Conservation (phyloP, 2,329 filamentous ascomycete species). For the Colletotrichum tropicicola region DNA sequence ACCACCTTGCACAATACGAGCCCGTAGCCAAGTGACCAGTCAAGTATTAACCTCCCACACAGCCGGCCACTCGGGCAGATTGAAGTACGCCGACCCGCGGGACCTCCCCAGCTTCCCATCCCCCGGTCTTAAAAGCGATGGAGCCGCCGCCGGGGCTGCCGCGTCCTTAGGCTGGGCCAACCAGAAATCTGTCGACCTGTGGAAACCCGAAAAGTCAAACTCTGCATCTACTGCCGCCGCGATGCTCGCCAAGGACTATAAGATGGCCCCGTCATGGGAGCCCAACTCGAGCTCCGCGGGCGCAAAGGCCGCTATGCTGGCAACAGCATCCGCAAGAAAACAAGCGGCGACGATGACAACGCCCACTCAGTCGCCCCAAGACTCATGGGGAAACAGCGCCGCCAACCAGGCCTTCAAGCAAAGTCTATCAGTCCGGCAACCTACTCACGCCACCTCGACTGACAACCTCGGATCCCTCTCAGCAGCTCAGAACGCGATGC, state of each 20-base stretch:
- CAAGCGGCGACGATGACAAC: slow-evolving; percentile 50
- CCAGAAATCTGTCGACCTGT: slow-evolving; percentile 70
- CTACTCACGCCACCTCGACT: slow-evolving; percentile 40
- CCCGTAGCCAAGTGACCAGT: neutral
- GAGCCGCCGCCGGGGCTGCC: slow-evolving; percentile 76
- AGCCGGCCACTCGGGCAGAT: slow-evolving; percentile 46
- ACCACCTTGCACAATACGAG: slow-evolving; percentile 20
- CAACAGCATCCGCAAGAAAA: slow-evolving; percentile 43
- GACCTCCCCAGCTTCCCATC: slow-evolving; percentile 81
- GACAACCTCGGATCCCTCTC: slow-evolving; percentile 65
- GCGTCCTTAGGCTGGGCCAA: slow-evolving; percentile 78
- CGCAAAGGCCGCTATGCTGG: slow-evolving; percentile 78
- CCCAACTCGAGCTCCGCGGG: slow-evolving; percentile 71
- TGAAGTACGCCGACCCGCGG: slow-evolving; percentile 77
- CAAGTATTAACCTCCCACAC: neutral
- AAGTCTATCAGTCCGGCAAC: slow-evolving; percentile 37
- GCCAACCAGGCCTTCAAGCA: slow-evolving; percentile 73
- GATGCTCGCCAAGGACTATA: slow-evolving; percentile 51
- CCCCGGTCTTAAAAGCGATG: slow-evolving; percentile 63
- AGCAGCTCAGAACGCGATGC: slow-evolving; percentile 82
- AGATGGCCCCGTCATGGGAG: slow-evolving; percentile 64
- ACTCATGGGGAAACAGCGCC: slow-evolving; percentile 71
- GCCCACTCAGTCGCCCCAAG: slow-evolving; percentile 52
- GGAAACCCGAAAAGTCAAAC: slow-evolving; percentile 69
- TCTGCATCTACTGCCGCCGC: slow-evolving; percentile 57